Evolutionary conservation across 1,284 basidiomycete species (phyloP), one percentile per base, ranked within the genome.

Genomic region (Coriolopsis trogii): DNA sequence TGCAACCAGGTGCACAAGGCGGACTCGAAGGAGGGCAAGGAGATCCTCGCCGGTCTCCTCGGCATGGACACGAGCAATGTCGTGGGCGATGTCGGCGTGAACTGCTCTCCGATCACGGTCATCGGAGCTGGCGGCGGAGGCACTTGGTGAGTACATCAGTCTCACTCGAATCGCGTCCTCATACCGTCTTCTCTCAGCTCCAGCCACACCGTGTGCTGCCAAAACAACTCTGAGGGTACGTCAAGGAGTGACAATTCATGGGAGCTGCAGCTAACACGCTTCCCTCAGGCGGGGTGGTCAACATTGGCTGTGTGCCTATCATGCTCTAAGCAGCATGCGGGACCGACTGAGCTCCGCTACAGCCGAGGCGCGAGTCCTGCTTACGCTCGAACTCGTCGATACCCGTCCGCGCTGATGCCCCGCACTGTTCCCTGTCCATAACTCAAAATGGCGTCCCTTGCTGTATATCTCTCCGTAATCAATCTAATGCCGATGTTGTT

Each of bases 81-180:
- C 16, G 16, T 12, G 6, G 44, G 34, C 15, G 0, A 4, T 16
- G 56, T 67, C 31, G 66, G 62, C 18, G 8, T 63, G 7, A 51
- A 53, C 1, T 69, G 67, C 58, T 53, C 54, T 15, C 61, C 64
- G 10, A 56, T 69, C 40, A 49, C 16, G 46, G 46, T 60, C 12
- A 25, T 62, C 36, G 59, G 59, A 3, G 41, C 44, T 16, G 49
- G 43, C 20, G 48, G 50, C 21, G 57, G 62, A 2, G 21, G 16
- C 20, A 30, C 18, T n/a, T 66, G 65, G 58, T 63, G 53, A 23
- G 38, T 49, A 1, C 20, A 18, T n/a, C 4, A 34, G 33, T 34
- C 4, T 34, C n/a, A n/a, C n/a, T n/a, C n/a, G n/a, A n/a, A n/a
- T n/a, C n/a, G n/a, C 33, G 13, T 18, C 33, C n/a, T n/a, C n/a